phyloP scores from a whole-genome alignment of 2,329 filamentous ascomycete genomes.

The Trichoderma arundinaceum region DNA sequence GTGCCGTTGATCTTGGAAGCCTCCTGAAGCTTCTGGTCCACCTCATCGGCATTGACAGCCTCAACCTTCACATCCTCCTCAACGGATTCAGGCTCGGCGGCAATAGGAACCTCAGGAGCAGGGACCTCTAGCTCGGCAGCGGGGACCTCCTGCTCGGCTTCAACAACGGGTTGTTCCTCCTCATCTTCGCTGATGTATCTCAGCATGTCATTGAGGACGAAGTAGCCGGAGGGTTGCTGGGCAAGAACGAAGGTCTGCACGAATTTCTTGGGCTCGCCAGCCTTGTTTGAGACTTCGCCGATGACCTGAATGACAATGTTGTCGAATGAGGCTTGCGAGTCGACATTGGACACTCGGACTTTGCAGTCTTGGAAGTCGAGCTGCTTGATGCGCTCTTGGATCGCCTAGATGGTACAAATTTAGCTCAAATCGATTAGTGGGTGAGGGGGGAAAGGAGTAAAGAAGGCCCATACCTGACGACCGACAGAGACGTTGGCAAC shows the following conservation, averaged over 20 bases:
- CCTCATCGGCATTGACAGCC: constrained; percentile 56
- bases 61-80: constrained; percentile 50
- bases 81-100: constrained; percentile 44
- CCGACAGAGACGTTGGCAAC: constrained; percentile 85
- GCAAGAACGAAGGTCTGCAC: constrained; percentile 97
- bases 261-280: constrained; percentile 90
- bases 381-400: constrained; percentile 91
- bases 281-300: constrained; percentile 95
- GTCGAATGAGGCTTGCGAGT: constrained; percentile 88
- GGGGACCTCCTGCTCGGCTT: constrained; percentile 44
- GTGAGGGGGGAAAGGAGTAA: constrained; percentile 9
- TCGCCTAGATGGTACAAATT: constrained; percentile 63
- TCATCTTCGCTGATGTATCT: constrained; percentile 86
- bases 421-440: constrained; percentile 23
- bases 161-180: constrained; percentile 67
- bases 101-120: constrained; percentile 38
- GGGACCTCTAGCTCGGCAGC: constrained; percentile 38
- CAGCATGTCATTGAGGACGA: constrained; percentile 97
- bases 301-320: constrained; percentile 99
- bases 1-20: constrained; percentile 49
- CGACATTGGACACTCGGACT: constrained; percentile 96
- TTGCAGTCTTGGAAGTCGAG: constrained; percentile 98
- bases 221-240: constrained; percentile 95
- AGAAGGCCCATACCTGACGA: constrained; percentile 67
- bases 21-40: constrained; percentile 80